Conservation (phyloP, 352 stramenopile species). For the Globisporangium acanthophoron region DNA sequence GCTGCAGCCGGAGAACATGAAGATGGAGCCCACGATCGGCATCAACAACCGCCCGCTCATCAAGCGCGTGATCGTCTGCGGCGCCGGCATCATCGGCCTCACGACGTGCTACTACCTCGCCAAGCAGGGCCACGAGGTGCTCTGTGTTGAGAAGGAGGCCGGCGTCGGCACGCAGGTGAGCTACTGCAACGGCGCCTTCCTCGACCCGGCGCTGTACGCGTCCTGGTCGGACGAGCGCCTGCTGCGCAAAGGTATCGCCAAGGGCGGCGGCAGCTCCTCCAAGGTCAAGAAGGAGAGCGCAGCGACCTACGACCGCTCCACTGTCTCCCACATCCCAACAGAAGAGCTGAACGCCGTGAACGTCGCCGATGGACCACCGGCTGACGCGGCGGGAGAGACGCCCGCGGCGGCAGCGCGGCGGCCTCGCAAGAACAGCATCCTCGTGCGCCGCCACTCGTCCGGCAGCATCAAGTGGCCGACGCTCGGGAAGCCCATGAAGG, state of each 20-base stretch:
- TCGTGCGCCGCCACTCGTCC: slow-evolving; percentile 9
- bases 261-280: slow-evolving; percentile 12
- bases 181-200: slow-evolving; percentile 76
- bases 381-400: slow-evolving; percentile 24
- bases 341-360: slow-evolving; percentile 13
- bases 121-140: slow-evolving; percentile 80
- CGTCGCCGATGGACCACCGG: slow-evolving; percentile 25
- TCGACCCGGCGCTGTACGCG: slow-evolving; percentile 77
- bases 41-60: slow-evolving; percentile 46
- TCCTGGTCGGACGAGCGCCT: slow-evolving; percentile 75
- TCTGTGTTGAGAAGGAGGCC: slow-evolving; percentile 83
- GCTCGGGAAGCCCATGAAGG: slow-evolving; percentile 72
- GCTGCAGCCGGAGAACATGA: slow-evolving; percentile 54
- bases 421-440: slow-evolving; percentile 15
- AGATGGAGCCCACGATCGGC: slow-evolving; percentile 58
- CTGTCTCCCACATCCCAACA: slow-evolving; percentile 1
- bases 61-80: slow-evolving; percentile 84
- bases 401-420: slow-evolving; percentile 1
- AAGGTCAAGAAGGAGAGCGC: slow-evolving; percentile 5
- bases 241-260: slow-evolving; percentile 35
- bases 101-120: slow-evolving; percentile 85
- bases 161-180: slow-evolving; percentile 75
- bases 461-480: slow-evolving; percentile 28
- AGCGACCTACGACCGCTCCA: slow-evolving; percentile 8
- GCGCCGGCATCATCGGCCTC: slow-evolving; percentile 79